Evolutionary conservation across 2,329 filamentous ascomycete genomes (phyloP), one percentile per base, ranked within the genome.

Genomic region (Trichoderma sp.): DNA sequence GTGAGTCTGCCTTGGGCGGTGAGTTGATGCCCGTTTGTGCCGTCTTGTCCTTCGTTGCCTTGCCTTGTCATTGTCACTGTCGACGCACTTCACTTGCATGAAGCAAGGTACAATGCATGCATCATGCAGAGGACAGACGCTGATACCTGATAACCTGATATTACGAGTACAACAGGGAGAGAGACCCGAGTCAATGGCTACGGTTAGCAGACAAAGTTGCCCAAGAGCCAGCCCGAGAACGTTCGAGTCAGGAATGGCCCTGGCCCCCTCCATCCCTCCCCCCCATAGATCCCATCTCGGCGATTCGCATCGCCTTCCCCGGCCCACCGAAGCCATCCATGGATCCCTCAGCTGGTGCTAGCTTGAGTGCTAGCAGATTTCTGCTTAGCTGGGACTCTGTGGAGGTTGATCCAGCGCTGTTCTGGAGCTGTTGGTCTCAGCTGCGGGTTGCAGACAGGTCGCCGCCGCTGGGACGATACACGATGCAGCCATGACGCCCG

Each of bases 261-360:
- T 50, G 43, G 58, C 43, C 28, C 30, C 17, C 17, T 36, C 34
- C 34, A 36, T 13, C n/a, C 57, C 28, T 17, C 55, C 15, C 36
- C 15, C 39, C 39, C n/a, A 43, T 32, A 23, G 39, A 69, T 61
- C 66, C 67, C 68, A 63, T 70, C 58, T 64, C 50, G 43, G 55
- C 57, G 28, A 50, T 47, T 61, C 66, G 36, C 55, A 68, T 68
- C 66, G 66, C 66, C 23, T 13, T 50, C 66, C 55, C 66, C 66
- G 66, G 66, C 20, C 66, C 66, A 61, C 36, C 39, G 47, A 65
- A 50, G 30, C 26, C 39, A 58, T 58, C 23, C 13, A 53, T 23
- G 47, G 15, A 39, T 63, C 59, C 23, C 53, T 67, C 64, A 67
- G 63, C 62, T 65, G 62, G 26, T 30, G 43, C 28, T 32, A 23